Base-by-base conservation (phyloP, 768 basidiomycete species). In the Serendipita vermifera region DNA sequence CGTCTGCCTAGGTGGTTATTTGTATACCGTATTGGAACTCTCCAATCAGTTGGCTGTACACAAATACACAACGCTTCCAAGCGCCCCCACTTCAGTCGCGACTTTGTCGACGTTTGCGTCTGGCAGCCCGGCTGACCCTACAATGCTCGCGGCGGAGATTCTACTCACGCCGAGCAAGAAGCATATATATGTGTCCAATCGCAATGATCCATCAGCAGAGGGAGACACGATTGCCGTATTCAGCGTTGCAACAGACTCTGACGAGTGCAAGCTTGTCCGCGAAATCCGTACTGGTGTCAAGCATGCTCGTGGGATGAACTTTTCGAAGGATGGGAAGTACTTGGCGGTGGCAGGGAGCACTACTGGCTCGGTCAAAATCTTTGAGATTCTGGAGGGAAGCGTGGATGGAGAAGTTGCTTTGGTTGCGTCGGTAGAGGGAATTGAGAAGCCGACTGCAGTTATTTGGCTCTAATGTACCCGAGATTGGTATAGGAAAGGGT, bases 201-300 rank as follows among this genome's bases (percentile, higher is more conserved):
- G 87, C 31, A 82, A 87, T 61, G 80, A 86, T 62, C 81, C 81
- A 3, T 75, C 78, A 20, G 71, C 78, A 0, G 78, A 75, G 41
- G 85, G 87, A 22, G 87, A 90, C 65, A 77, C 77, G 29, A 78
- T 90, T 59, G 75, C 85, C 3, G 76, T 88, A 31, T 87, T 83
- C 68, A 72, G 77, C 5, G 71, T 81, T 38, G 9, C 26, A 20
- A 3, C 38, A 17, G 41, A 33, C 26, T 38, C 33, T 24, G 70
- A 71, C 6, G 70, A 72, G 4, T 51, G 60, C 31, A 70, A 75
- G 58, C 71, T 82, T 38, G 71, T 83, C 7, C 69, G 68, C 3
- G 85, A 88, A 63, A 75, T 86, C 17, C 72, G 79, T 51, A 82
- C 83, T 0, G 85, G 85, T 2, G 64, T 89, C 59, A 75, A 74